Evolutionary conservation across 306 rosid genomes (phyloP).

Genomic region (Bauhinia variegata): DNA sequence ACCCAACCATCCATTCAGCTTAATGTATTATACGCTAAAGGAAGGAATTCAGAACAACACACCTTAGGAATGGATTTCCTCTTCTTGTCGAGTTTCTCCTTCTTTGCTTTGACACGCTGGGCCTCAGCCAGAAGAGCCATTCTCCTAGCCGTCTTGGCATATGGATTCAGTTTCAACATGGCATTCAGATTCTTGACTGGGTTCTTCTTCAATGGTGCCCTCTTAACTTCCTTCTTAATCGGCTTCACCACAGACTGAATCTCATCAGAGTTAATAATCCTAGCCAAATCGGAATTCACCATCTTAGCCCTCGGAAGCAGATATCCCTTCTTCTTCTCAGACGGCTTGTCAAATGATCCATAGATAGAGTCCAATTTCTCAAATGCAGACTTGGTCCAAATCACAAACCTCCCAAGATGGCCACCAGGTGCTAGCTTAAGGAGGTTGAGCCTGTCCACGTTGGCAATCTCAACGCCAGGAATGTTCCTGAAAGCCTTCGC

Average conservation of each 20-base stretch:
- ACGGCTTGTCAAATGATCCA: conserved; percentile 59
- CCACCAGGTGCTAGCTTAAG: conserved; percentile 72
- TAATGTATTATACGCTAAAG: too few species aligned
- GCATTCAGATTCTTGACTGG: conserved; percentile 65
- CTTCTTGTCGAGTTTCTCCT: conserved; percentile 69
- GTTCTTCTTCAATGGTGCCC: conserved; percentile 67
- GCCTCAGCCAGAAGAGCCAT: conserved; percentile 69
- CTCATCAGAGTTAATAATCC: conserved; percentile 69
- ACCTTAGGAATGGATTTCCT: conserved; percentile 58
- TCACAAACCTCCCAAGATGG: conserved; percentile 62
- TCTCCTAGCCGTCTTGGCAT: conserved; percentile 68
- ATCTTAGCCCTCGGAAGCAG: conserved; percentile 72
- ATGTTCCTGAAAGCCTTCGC: conserved; percentile 63
- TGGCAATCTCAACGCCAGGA: conserved; percentile 58
- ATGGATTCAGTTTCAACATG: conserved; percentile 61
- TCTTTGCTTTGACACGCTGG: conserved; percentile 62
- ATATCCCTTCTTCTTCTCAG: conserved; percentile 65
- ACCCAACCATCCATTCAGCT: neutral
- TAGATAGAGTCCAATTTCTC: conserved; percentile 72
- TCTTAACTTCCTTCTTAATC: conserved; percentile 55
- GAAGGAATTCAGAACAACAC: neutral
- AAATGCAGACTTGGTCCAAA: conserved; percentile 70
- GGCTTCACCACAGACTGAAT: conserved; percentile 68
- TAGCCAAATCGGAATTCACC: conserved; percentile 65
- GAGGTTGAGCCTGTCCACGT: conserved; percentile 63